A percentile compares a stretch with the other conserved stretches of the same genome.
Conservation (phyloP, 2,329 filamentous ascomycete genomes). For the Biscogniauxia sp. region DNA sequence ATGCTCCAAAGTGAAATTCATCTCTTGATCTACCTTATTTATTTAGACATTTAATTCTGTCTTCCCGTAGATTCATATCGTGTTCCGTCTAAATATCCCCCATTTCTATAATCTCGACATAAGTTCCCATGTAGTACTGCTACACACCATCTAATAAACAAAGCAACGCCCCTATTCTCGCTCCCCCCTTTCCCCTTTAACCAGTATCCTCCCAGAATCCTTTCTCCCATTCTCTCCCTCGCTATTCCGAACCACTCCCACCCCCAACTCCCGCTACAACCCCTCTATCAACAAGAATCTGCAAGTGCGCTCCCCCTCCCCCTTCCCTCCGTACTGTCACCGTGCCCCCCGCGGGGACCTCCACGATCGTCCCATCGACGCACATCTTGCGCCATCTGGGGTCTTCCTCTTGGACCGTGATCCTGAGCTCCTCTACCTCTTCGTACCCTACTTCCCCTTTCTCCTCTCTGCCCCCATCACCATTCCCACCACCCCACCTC, state of each 20-base stretch:
- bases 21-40: no score
- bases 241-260: neutral
- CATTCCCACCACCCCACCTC: conserved; percentile 36
- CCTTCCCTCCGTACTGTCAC: conserved; percentile 60
- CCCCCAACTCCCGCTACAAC: conserved; percentile 11
- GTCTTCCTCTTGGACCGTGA: conserved; percentile 68
- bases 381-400: conserved; percentile 80
- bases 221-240: neutral
- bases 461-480: conserved; percentile 15
- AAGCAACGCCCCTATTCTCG: no score
- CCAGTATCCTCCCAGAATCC: no score
- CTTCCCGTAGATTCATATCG: no score
- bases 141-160: no score
- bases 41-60: no score
- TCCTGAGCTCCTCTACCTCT: conserved; percentile 62
- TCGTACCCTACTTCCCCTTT: conserved; percentile 62
- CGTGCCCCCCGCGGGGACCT: conserved; percentile 67
- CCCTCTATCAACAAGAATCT: conserved; percentile 41
- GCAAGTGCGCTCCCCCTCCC: conserved; percentile 39
- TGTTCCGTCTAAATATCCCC: no score
- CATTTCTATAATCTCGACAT: no score
- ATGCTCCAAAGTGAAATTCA: no score
- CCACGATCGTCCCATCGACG: conserved; percentile 86
- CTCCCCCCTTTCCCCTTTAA: no score
- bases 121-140: no score